Conservation (phyloP, 192 early-diverging fungal species). For the Pilobolus umbonatus region DNA sequence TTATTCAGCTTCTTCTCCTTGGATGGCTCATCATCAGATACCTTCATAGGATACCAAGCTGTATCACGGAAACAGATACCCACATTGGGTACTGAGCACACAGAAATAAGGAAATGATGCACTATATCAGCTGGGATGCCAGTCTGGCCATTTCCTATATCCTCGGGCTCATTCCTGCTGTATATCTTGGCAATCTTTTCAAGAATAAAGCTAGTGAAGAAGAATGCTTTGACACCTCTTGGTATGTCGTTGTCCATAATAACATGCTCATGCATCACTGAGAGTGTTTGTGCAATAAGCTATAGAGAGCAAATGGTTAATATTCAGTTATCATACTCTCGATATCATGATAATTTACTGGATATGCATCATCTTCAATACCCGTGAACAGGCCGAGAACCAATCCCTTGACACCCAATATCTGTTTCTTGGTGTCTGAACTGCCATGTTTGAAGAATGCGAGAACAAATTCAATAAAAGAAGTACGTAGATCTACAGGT, state of each 20-base stretch:
- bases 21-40: slow-evolving; percentile 15
- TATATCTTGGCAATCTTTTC: slow-evolving; percentile 62
- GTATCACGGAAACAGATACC: slow-evolving; percentile 72
- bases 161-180: slow-evolving; percentile 38
- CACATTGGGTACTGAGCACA: slow-evolving; percentile 65
- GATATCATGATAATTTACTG: slow-evolving; percentile 34
- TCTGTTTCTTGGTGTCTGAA: slow-evolving; percentile 57
- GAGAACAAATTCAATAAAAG: slow-evolving; percentile 74
- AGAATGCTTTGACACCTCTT: slow-evolving; percentile 52
- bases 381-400: slow-evolving; percentile 65
- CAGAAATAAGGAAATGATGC: slow-evolving; percentile 67
- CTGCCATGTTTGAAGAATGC: slow-evolving; percentile 73
- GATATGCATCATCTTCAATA: slow-evolving; percentile 58
- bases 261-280: slow-evolving; percentile 50
- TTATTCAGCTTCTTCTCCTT: slow-evolving; percentile 48
- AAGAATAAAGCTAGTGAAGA: slow-evolving; percentile 71
- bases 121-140: slow-evolving; percentile 49
- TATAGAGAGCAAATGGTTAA: slow-evolving; percentile 1
- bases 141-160: slow-evolving; percentile 18
- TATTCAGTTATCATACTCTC: background rate
- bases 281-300: slow-evolving; percentile 55
- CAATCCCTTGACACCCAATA: slow-evolving; percentile 72
- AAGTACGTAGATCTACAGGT: slow-evolving; percentile 56
- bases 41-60: slow-evolving; percentile 69
- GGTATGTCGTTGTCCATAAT: slow-evolving; percentile 60